A percentile compares a stretch with the other conserved stretches of the same genome.
These are phyloP conservation scores for Aphanomyces euteiches DNA, from an alignment of 352 stramenopile species.

Conservation along the genomic window DNA sequence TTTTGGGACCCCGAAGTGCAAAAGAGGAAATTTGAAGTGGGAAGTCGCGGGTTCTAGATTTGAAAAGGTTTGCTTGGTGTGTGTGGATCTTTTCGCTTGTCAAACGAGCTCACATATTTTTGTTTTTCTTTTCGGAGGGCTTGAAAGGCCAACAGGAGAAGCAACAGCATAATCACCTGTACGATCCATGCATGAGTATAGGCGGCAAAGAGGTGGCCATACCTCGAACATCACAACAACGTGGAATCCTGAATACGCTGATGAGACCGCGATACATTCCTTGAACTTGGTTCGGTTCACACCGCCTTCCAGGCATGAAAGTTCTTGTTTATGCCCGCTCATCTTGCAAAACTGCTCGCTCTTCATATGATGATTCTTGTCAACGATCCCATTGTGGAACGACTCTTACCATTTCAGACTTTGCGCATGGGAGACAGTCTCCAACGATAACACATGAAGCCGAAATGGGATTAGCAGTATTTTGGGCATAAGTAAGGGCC, in stretches of 20 bases:
- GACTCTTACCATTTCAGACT: constrained; percentile 18
- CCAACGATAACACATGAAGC: constrained; percentile 8
- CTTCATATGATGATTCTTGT: constrained; percentile 21
- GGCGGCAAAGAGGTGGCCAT: constrained; percentile 1
- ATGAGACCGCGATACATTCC: constrained; percentile 45
- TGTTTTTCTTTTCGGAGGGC: constrained; percentile 56
- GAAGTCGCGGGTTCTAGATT: not conserved
- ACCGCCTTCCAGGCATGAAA: constrained; percentile 41
- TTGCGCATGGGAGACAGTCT: constrained; percentile 26
- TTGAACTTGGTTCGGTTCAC: constrained; percentile 48
- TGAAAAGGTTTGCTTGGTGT: constrained; percentile 41
- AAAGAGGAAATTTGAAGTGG: too few species aligned
- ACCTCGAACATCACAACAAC: constrained; percentile 76
- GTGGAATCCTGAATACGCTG: constrained; percentile 38
- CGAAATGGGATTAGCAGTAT: not conserved
- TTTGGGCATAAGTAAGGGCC: not conserved
- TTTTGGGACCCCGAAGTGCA: too few species aligned
- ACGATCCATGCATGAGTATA: not conserved
- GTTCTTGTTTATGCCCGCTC: constrained; percentile 63
- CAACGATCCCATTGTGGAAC: not conserved
- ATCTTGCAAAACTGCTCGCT: constrained; percentile 65
- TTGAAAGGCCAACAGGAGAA: constrained; percentile 45
- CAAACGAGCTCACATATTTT: constrained; percentile 78
- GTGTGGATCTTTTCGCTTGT: constrained; percentile 60
- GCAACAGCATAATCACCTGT: constrained; percentile 51